Percentiles rank a stretch among this genome's conserved stretches.
Evolutionary conservation across 1,284 basidiomycete genomes (phyloP).

Genomic region (Cutaneotrichosporon cyanovorans): DNA sequence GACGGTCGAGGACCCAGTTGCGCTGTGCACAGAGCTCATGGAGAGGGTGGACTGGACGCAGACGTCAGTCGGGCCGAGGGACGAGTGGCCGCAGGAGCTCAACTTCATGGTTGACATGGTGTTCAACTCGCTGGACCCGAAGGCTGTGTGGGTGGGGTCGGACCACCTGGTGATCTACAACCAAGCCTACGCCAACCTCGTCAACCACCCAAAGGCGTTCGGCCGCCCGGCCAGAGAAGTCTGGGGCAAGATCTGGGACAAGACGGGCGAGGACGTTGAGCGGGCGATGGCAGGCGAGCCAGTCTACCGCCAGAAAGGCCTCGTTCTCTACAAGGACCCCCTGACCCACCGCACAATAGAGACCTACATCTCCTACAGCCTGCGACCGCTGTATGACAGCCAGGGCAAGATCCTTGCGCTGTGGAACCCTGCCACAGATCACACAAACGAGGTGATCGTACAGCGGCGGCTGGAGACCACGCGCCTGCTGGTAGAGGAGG

Average conservation of each 20-base stretch:
- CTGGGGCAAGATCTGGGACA: conserved; percentile 18
- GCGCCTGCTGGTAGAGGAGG: conserved; percentile 28
- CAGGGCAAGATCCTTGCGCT: conserved; percentile 26
- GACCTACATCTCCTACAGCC: conserved; percentile 32
- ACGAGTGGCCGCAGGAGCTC: conserved; percentile 12
- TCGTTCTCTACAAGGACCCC: conserved; percentile 18
- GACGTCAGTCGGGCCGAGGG: conserved; percentile 27
- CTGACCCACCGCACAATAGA: conserved; percentile 24
- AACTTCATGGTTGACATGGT: background rate
- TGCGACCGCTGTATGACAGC: conserved; percentile 27
- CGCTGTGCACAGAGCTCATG: conserved; percentile 14
- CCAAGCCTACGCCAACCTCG: conserved; percentile 19
- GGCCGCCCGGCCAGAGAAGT: conserved; percentile 24
- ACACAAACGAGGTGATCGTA: conserved; percentile 26
- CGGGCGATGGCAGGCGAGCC: conserved; percentile 15
- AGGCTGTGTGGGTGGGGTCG: conserved; percentile 31
- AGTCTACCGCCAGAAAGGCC: conserved; percentile 20
- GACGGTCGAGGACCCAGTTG: background rate
- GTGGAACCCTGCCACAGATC: conserved; percentile 31
- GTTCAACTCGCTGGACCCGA: conserved; percentile 7
- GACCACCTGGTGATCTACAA: conserved; percentile 37
- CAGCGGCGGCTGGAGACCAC: conserved; percentile 28
- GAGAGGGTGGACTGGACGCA: conserved; percentile 31
- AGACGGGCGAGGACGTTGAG: conserved; percentile 13
- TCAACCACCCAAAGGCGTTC: conserved; percentile 28